A percentile compares a stretch with the other conserved stretches of the same genome.
Conservation (phyloP, 495 filamentous ascomycete species). For the Hypoxylon subgilvum region DNA sequence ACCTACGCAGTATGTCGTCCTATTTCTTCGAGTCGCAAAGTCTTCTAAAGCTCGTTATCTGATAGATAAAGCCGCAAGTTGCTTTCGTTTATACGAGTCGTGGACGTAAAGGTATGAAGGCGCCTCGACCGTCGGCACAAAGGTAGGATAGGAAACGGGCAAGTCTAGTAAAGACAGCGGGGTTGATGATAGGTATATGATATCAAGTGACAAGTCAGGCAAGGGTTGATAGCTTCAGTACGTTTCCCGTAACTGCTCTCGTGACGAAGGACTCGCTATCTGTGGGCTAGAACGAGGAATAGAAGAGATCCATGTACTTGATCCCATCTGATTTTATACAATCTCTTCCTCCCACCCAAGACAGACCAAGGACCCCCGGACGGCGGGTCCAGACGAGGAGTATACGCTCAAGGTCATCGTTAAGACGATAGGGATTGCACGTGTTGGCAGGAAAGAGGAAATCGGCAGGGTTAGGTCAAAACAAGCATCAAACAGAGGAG, state of each 20-base stretch:
- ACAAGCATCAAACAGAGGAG: constrained; percentile 56
- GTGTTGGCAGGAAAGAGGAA: constrained; percentile 39
- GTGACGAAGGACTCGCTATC: constrained; percentile 19
- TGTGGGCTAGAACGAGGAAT: constrained; percentile 22
- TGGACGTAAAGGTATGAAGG: constrained; percentile 1
- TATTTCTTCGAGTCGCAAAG: constrained; percentile 6
- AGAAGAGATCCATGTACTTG: constrained; percentile 31
- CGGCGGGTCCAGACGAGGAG: constrained; percentile 3
- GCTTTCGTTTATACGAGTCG: constrained; percentile 3
- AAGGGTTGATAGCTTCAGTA: constrained; percentile 18
- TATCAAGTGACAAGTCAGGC: constrained; percentile 4
- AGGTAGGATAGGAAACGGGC: constrained; percentile 10
- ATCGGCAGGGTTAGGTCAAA: constrained; percentile 49
- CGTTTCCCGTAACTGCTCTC: constrained; percentile 12
- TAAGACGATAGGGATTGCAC: constrained; percentile 2
- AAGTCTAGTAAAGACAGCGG: constrained; percentile 8
- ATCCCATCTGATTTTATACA: constrained; percentile 38
- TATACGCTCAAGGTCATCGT: constrained; percentile 15
- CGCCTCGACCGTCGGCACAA: neutral
- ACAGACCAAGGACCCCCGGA: neutral
- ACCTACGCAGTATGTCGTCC: neutral
- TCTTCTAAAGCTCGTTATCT: neutral
- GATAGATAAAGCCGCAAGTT: neutral
- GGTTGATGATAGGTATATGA: constrained; percentile 21
- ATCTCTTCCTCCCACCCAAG: constrained; percentile 1